phyloP scores from a whole-genome alignment of 2,329 filamentous ascomycete species.

The Alternaria alternata region DNA sequence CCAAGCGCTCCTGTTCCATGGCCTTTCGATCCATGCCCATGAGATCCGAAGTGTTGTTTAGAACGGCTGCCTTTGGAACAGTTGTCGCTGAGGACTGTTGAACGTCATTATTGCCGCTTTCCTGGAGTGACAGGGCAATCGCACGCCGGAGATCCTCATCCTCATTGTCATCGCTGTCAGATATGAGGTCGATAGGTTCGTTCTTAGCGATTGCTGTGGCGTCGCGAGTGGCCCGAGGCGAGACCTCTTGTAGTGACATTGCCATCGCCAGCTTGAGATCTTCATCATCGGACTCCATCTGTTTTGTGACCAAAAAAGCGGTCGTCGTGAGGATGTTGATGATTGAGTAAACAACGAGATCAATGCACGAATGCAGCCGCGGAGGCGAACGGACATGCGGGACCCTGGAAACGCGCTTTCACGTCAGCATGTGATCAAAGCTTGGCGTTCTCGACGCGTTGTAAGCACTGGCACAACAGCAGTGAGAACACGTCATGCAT shows the following conservation, averaged over 20 bases:
- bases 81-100: neutral
- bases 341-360: neutral
- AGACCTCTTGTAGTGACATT: constrained; percentile 38
- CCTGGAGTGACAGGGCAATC: constrained; percentile 40
- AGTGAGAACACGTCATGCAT: neutral
- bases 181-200: constrained; percentile 27
- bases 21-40: constrained; percentile 74
- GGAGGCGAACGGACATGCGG: neutral
- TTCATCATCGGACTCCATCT: constrained; percentile 42
- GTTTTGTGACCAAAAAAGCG: neutral
- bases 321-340: constrained; percentile 10
- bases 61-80: neutral
- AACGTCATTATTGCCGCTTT: constrained; percentile 2
- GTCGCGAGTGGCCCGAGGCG: neutral
- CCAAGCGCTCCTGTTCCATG: constrained; percentile 86
- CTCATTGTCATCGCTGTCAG: constrained; percentile 28
- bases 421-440: constrained; percentile 31
- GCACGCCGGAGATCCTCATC: constrained; percentile 37
- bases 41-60: constrained; percentile 31
- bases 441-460: neutral
- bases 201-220: constrained; percentile 1
- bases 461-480: neutral
- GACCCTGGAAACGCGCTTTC: constrained; percentile 22
- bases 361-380: neutral
- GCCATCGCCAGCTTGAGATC: constrained; percentile 40